Evolutionary conservation across 306 rosid genomes (phyloP), one percentile per base, ranked within the genome.

Genomic region (Erythrophleum fordii): DNA sequence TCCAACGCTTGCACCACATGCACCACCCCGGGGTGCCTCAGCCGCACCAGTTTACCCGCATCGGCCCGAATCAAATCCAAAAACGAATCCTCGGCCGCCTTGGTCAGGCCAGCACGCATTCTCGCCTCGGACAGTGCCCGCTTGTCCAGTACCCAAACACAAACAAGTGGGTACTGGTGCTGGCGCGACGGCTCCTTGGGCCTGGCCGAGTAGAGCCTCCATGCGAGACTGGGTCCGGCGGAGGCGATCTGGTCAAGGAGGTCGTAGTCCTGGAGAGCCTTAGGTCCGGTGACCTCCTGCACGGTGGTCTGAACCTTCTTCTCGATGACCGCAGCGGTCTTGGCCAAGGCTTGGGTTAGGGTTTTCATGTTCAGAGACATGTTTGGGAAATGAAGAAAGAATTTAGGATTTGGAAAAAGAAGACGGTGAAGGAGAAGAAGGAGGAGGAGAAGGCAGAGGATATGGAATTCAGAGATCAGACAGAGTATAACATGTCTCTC

Each of bases 211-310:
- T 90, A 95, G 0, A 95, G 85, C 80, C 86, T 88, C 99, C 99
- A 95, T 0, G 84, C 98, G 46, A 95, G 78, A 4, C 87, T 97
- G 0, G 98, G 99, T 0, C 99, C 98, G 0, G 98, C 99, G 0
- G 99, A 93, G 31, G 97, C 99, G 97, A 95, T 93, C 97, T 93
- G 99, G 17, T 92, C 83, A 73, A 95, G 86, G 20, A 95, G 94
- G 10, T 95, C 98, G 83, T 95, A 93, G 83, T 95, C 99, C 78
- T 91, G 98, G 13, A 95, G 96, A 9, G 99, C 84, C 80, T 72
- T 95, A 23, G 99, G 99, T 11, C 99, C 99, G n/a, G 99, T 90
- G 10, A 95, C 99, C 46, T 95, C 99, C 73, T 95, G 99, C 23
- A 95, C 99, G 61, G 99, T 95, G 53, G 96, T 95, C 72, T 89